phyloP scores from a whole-genome alignment of 106 monocot genomes.

The Narthecium ossifragum region DNA sequence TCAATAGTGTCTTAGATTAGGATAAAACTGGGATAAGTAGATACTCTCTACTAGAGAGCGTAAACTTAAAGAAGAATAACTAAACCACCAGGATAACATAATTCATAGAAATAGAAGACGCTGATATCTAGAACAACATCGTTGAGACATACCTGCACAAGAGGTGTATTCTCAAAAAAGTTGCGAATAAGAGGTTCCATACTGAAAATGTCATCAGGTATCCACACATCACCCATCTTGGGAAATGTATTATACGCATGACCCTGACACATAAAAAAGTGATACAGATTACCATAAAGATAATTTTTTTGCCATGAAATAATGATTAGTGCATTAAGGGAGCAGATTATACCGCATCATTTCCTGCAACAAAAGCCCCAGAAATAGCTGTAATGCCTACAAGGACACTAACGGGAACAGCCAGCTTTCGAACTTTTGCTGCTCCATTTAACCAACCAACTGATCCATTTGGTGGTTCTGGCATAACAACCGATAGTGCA shows the following conservation, averaged over 20 bases:
- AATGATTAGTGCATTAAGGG: too few relatives aligned
- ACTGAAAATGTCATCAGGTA: constrained; percentile 79
- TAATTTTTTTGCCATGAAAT: too few relatives aligned
- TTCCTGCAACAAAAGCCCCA: constrained; percentile 99
- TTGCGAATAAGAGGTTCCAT: constrained; percentile 82
- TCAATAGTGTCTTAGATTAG: too few relatives aligned
- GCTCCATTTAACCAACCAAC: constrained; percentile 70
- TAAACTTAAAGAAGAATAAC: too few relatives aligned
- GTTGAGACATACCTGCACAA: constrained; percentile 66
- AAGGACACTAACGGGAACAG: constrained; percentile 60
- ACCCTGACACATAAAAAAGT: too few relatives aligned
- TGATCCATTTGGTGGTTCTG: constrained; percentile 77
- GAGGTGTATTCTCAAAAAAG: constrained; percentile 96
- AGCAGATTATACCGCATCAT: constrained; percentile 71
- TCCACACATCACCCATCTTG: constrained; percentile 97
- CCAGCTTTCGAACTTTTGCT: constrained; percentile 61
- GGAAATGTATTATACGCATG: constrained; percentile 99
- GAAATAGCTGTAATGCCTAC: constrained; percentile 91
- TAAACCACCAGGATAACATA: too few relatives aligned
- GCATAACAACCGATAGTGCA: constrained; percentile 91
- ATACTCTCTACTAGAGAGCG: too few relatives aligned
- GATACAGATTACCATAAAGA: too few relatives aligned
- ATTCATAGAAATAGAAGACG: too few relatives aligned
- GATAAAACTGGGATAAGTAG: too few relatives aligned
- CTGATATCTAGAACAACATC: too few relatives aligned